Conservation (phyloP, 257 asterid species). For the Fraxinus excelsior region DNA sequence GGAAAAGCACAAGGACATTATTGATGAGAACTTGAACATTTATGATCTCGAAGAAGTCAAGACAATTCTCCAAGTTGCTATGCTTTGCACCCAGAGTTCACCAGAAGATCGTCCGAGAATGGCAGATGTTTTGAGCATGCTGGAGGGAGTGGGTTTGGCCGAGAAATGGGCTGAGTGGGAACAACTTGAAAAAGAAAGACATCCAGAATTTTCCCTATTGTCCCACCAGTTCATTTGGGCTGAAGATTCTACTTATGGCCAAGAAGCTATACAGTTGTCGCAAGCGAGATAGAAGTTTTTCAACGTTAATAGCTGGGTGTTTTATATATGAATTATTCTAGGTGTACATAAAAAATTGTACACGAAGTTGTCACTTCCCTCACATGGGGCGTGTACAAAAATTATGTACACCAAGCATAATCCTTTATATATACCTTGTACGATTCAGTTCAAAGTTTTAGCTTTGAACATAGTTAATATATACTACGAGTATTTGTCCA, state of each 20-base stretch:
- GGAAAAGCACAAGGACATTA: conserved; percentile 64
- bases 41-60: conserved; percentile 65
- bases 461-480: too few species aligned
- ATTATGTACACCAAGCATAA: too few species aligned
- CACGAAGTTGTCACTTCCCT: too few species aligned
- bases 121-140: conserved; percentile 73
- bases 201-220: conserved; percentile 49
- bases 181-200: conserved; percentile 60
- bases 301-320: too few species aligned
- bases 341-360: too few species aligned
- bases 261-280: conserved; percentile 82
- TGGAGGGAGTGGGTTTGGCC: conserved; percentile 74
- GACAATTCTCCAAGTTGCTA: conserved; percentile 75
- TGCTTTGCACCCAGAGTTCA: conserved; percentile 77
- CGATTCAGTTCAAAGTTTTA: too few species aligned
- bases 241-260: conserved; percentile 75
- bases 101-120: conserved; percentile 89
- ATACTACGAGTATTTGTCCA: too few species aligned
- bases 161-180: conserved; percentile 98
- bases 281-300: conserved; percentile 58
- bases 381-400: too few species aligned
- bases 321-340: too few species aligned
- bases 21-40: conserved; percentile 54
- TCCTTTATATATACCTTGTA: too few species aligned
- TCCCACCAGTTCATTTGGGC: conserved; percentile 67